Conservation (phyloP, 495 filamentous ascomycete species). For the Aspergillus diversus region DNA sequence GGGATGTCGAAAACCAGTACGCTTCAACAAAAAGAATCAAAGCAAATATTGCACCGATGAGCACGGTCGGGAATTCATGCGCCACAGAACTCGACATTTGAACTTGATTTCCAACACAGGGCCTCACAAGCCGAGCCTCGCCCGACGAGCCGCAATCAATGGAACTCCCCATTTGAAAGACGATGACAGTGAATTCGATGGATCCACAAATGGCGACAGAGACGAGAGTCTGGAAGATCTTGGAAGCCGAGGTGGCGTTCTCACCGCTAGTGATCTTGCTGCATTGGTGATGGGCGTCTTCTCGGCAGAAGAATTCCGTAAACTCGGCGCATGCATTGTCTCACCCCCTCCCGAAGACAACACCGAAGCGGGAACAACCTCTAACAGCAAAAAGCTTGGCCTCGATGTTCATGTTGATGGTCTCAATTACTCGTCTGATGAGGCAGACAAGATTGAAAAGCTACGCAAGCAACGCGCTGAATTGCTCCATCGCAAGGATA, state of each 20-base stretch:
- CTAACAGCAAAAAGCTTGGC: slow-evolving; percentile 76
- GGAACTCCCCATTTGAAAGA: slow-evolving; percentile 12
- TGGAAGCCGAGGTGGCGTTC: slow-evolving; percentile 58
- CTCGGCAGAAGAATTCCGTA: slow-evolving; percentile 57
- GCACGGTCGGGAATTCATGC: slow-evolving; percentile 64
- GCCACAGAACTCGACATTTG: slow-evolving; percentile 39
- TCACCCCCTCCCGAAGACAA: slow-evolving; percentile 40
- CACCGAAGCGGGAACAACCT: slow-evolving; percentile 32
- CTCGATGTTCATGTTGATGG: slow-evolving; percentile 37
- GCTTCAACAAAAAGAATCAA: slow-evolving; percentile 45
- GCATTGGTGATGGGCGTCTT: slow-evolving; percentile 51
- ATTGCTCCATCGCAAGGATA: slow-evolving; percentile 43
- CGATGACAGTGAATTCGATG: slow-evolving; percentile 18
- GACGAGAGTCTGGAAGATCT: slow-evolving; percentile 46
- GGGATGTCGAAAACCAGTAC: slow-evolving; percentile 64
- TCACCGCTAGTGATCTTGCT: slow-evolving; percentile 62
- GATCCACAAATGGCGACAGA: slow-evolving; percentile 25
- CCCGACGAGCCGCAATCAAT: slow-evolving; percentile 14
- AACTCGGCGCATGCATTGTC: slow-evolving; percentile 58
- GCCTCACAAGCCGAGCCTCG: slow-evolving; percentile 20
- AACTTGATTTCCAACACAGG: slow-evolving; percentile 23
- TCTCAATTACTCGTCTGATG: slow-evolving; percentile 45
- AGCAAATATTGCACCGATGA: slow-evolving; percentile 75
- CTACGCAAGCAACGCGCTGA: slow-evolving; percentile 44
- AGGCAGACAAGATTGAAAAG: slow-evolving; percentile 45